Conservation (phyloP, 768 basidiomycete species). For the Lentinus tigrinus region DNA sequence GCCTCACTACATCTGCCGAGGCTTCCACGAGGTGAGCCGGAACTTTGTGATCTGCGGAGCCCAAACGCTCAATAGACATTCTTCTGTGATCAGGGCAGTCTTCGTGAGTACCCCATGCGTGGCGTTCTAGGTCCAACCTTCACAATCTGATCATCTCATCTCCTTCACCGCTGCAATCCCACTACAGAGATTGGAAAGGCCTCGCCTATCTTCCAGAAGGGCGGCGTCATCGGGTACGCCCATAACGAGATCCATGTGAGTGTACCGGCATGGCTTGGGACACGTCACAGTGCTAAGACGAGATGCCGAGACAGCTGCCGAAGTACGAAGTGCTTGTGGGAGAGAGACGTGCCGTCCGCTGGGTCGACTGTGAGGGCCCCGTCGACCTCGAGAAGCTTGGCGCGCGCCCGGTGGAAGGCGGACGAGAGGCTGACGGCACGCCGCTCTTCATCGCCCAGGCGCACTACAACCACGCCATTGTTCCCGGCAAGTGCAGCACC, state of each 20-base stretch:
- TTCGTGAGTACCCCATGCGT: conserved; percentile 39
- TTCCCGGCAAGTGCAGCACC: conserved; percentile 66
- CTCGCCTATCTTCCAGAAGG: conserved; percentile 53
- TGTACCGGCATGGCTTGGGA: not conserved
- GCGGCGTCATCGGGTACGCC: conserved; percentile 62
- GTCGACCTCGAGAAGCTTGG: conserved; percentile 46
- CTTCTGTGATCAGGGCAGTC: conserved; percentile 42
- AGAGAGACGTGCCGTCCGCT: conserved; percentile 51
- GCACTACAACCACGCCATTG: conserved; percentile 45
- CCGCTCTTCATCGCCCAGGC: conserved; percentile 63
- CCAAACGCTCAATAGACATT: conserved; percentile 1
- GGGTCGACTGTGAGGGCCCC: conserved; percentile 51
- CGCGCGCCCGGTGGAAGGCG: conserved; percentile 62
- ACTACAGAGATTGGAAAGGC: conserved; percentile 66
- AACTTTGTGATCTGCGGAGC: not conserved
- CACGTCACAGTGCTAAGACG: no score
- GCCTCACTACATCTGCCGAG: conserved; percentile 58
- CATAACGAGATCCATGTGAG: conserved; percentile 59
- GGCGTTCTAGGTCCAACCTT: not conserved
- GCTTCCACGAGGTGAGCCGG: conserved; percentile 51
- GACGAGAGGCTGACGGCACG: conserved; percentile 59
- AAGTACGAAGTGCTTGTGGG: conserved; percentile 74
- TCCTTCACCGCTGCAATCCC: not conserved
- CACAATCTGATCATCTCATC: conserved; percentile 14
- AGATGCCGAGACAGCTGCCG: conserved; percentile 41